phyloP scores from a whole-genome alignment of 805 yeast genomes.

The Candida bentonensis region DNA sequence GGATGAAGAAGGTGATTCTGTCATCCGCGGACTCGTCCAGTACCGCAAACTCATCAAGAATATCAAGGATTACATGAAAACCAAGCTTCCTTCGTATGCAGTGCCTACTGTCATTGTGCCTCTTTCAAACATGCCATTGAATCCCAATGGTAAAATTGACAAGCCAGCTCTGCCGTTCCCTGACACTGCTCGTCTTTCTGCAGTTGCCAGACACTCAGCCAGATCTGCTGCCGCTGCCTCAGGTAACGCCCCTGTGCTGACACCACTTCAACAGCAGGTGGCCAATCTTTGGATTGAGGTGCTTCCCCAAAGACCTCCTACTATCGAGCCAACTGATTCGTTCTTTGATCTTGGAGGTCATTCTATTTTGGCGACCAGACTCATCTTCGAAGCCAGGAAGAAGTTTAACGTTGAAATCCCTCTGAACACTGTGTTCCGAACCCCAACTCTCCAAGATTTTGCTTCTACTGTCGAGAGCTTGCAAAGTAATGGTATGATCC shows the following conservation, averaged over 20 bases:
- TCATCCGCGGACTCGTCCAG: slow-evolving; percentile 65
- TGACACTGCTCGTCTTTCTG: slow-evolving; percentile 66
- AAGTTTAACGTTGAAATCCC: slow-evolving; percentile 70
- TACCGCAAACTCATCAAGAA: slow-evolving; percentile 68
- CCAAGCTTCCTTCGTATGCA: slow-evolving; percentile 83
- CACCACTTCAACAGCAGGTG: slow-evolving; percentile 50
- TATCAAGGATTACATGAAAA: slow-evolving; percentile 69
- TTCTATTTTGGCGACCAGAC: slow-evolving; percentile 89
- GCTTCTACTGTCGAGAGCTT: slow-evolving; percentile 56
- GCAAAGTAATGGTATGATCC: slow-evolving; percentile 18
- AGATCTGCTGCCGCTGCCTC: slow-evolving; percentile 24
- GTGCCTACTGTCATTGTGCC: slow-evolving; percentile 89
- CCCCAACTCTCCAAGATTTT: slow-evolving; percentile 72
- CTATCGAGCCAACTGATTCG: slow-evolving; percentile 65
- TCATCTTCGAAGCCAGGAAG: slow-evolving; percentile 86
- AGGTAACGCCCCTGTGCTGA: slow-evolving; percentile 35
- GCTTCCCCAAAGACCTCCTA: slow-evolving; percentile 72
- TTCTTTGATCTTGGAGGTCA: slow-evolving; percentile 98
- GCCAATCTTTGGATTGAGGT: slow-evolving; percentile 77
- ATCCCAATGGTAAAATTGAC: slow-evolving; percentile 97
- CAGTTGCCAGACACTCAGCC: slow-evolving; percentile 42
- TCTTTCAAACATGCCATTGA: slow-evolving; percentile 70
- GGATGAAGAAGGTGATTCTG: slow-evolving; percentile 34
- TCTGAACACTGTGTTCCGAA: slow-evolving; percentile 75
- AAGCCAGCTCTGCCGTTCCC: slow-evolving; percentile 96